Conservation (phyloP, 495 filamentous ascomycete species). For the Chlorociboria aeruginascens region DNA sequence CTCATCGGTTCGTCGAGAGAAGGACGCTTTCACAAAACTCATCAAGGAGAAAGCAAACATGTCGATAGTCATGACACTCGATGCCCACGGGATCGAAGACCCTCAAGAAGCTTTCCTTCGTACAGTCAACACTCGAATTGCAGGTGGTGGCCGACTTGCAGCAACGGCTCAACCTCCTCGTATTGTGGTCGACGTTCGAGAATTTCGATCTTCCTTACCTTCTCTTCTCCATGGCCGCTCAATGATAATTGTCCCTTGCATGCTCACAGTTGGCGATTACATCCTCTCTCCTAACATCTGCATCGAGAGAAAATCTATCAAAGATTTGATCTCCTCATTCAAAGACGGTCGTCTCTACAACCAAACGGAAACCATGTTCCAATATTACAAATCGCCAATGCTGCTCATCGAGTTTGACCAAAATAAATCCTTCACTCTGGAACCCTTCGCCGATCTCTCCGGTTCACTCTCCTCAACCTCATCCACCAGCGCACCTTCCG, state of each 20-base stretch:
- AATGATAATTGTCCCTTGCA: conserved; percentile 80
- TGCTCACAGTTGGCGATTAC: conserved; percentile 95
- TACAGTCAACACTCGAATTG: conserved; percentile 93
- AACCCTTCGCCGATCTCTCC: conserved; percentile 76
- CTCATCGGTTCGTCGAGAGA: conserved; percentile 77
- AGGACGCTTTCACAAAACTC: conserved; percentile 86
- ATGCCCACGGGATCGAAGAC: conserved; percentile 59
- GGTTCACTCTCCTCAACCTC: conserved; percentile 47
- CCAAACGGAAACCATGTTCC: conserved; percentile 88
- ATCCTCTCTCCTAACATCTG: conserved; percentile 82
- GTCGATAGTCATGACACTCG: conserved; percentile 71
- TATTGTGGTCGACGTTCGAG: conserved; percentile 89
- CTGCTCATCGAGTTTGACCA: conserved; percentile 96
- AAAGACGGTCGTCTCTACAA: conserved; percentile 82
- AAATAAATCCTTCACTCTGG: conserved; percentile 92
- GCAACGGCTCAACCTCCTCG: conserved; percentile 87
- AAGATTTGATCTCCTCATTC: conserved; percentile 83
- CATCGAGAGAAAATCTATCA: conserved; percentile 86
- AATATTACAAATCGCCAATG: conserved; percentile 83
- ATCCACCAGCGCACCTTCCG: conserved; percentile 44
- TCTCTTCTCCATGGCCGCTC: conserved; percentile 81
- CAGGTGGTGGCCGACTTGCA: conserved; percentile 77
- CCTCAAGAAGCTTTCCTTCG: conserved; percentile 88
- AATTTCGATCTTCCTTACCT: conserved; percentile 87
- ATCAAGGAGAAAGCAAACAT: conserved; percentile 91